Evolutionary conservation across 495 filamentous ascomycete genomes (phyloP).

Genomic region (Podospora pseudocomata): DNA sequence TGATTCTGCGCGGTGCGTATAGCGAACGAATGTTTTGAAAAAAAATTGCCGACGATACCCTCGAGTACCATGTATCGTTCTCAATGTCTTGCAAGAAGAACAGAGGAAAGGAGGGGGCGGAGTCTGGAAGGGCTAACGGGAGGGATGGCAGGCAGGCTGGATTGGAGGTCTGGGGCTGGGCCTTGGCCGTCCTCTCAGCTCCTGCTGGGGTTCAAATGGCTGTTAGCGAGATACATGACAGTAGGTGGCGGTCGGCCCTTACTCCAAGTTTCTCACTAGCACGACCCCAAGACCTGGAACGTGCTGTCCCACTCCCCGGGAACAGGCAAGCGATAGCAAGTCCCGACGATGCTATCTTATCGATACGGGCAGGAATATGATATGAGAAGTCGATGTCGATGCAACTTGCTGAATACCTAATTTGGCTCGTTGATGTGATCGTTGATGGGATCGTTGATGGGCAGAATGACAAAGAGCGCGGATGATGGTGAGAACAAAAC

Average conservation of each 20-base stretch:
- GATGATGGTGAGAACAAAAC: not conserved
- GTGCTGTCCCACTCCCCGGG: not conserved
- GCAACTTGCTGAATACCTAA: not conserved
- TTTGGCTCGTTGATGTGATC: not conserved
- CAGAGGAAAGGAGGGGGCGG: slow-evolving; percentile 5
- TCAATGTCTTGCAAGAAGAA: not conserved
- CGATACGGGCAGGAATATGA: not conserved
- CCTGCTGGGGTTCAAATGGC: not conserved
- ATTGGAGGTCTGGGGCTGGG: slow-evolving; percentile 11
- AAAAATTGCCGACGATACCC: not conserved
- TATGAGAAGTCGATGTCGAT: not conserved
- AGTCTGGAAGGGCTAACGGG: slow-evolving; percentile 3
- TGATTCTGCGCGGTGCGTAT: not conserved
- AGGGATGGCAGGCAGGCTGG: slow-evolving; percentile 1
- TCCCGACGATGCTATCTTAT: not conserved
- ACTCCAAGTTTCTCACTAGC: not conserved
- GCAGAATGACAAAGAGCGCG: not conserved
- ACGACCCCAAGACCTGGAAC: not conserved
- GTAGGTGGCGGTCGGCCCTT: not conserved
- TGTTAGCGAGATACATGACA: not conserved
- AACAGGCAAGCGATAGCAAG: slow-evolving; percentile 1
- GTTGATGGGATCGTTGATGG: not conserved
- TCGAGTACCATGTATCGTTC: not conserved
- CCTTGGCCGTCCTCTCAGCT: slow-evolving; percentile 6
- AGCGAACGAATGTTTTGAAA: not conserved